Conservation (phyloP, 768 basidiomycete species). For the Boletus edulis region DNA sequence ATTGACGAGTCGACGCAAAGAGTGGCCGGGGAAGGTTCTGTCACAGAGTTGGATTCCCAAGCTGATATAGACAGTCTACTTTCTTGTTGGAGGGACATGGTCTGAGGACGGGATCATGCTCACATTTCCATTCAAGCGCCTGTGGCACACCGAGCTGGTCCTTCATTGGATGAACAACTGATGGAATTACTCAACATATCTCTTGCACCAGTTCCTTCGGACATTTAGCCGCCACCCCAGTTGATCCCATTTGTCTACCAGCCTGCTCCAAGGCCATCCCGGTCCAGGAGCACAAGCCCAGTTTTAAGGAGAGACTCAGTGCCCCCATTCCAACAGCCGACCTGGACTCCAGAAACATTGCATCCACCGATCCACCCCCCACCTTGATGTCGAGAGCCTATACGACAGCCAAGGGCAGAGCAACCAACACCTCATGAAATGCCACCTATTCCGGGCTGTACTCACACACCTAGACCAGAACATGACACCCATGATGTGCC, state of each 20-base stretch:
- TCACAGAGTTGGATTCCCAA: conserved; percentile 29
- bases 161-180: conserved; percentile 57
- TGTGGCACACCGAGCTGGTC: conserved; percentile 40
- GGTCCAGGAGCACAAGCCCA: conserved; percentile 44
- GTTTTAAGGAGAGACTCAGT: conserved; percentile 20
- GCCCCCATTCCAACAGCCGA: conserved; percentile 27
- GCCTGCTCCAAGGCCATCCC: conserved; percentile 39
- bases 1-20: conserved; percentile 18
- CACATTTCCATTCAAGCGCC: conserved; percentile 43
- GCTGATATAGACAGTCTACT: conserved; percentile 25
- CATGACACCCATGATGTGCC: conserved; percentile 3
- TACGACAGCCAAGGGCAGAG: conserved; percentile 1
- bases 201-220: conserved; percentile 36
- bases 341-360: conserved; percentile 20
- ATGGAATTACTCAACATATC: conserved; percentile 55
- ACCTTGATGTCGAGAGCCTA: neutral
- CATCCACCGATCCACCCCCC: conserved; percentile 11
- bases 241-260: conserved; percentile 55
- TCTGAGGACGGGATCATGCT: conserved; percentile 24
- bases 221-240: conserved; percentile 48
- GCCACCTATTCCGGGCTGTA: conserved; percentile 1
- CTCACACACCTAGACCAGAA: conserved; percentile 7
- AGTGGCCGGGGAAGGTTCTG: conserved; percentile 21
- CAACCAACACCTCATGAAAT: neutral
- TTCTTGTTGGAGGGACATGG: conserved; percentile 26